Evolutionary conservation across 441 rosid species (phyloP).

Genomic region (Breynia disticha): DNA sequence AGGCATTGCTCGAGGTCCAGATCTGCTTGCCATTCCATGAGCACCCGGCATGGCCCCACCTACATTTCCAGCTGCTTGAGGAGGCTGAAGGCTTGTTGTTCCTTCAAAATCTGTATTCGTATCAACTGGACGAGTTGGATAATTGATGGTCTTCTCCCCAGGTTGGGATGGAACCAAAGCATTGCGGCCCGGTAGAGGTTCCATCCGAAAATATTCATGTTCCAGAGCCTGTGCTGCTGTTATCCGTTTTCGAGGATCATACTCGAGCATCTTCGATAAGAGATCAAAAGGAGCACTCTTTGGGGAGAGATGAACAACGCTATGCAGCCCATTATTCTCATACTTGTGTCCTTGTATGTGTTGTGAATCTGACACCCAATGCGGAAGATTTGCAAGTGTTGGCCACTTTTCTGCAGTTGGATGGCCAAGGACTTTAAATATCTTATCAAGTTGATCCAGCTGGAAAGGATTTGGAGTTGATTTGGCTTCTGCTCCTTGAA

Average conservation of each 20-base stretch:
- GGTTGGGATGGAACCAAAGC: conserved; percentile 70
- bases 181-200: conserved; percentile 78
- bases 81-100: conserved; percentile 74
- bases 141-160: conserved; percentile 69
- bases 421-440: conserved; percentile 92
- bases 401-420: conserved; percentile 98
- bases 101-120: conserved; percentile 82
- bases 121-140: conserved; percentile 86
- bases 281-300: conserved; percentile 68
- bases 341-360: conserved; percentile 80
- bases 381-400: conserved; percentile 69
- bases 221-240: conserved; percentile 94
- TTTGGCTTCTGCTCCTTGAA: conserved; percentile 91
- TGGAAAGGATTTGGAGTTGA: conserved; percentile 82
- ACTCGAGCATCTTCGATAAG: conserved; percentile 88
- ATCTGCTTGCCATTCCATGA: conserved; percentile 54
- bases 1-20: conserved; percentile 64
- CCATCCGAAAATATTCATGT: conserved; percentile 77
- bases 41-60: conserved; percentile 46
- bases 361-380: conserved; percentile 63
- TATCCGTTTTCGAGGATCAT: conserved; percentile 85
- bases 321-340: conserved; percentile 54
- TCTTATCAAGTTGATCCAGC: conserved; percentile 96
- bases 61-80: conserved; percentile 62
- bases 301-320: conserved; percentile 53